A percentile compares a stretch with the other conserved stretches of the same genome.
Conservation (phyloP, 164 flowering plant genomes). For the Aristolochia contorta region DNA sequence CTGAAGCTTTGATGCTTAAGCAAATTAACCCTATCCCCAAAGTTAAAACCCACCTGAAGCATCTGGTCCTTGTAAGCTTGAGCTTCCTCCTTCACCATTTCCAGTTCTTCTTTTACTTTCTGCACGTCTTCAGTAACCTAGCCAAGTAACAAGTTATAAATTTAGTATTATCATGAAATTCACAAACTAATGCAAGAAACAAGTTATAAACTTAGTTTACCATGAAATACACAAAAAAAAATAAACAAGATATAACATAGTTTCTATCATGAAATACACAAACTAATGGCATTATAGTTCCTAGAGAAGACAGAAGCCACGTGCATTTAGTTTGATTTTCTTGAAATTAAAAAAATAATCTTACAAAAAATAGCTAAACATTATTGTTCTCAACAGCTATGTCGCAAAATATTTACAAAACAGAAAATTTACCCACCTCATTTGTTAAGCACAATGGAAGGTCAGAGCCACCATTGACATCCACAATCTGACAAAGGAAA, state of each 20-base stretch:
- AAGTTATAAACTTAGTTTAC: not conserved
- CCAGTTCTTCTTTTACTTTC: constrained; percentile 47
- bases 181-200: not conserved
- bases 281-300: not conserved
- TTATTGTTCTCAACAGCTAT: too few species aligned
- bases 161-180: not conserved
- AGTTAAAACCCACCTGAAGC: constrained; percentile 51
- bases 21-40: not conserved
- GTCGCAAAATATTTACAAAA: too few species aligned
- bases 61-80: constrained; percentile 70
- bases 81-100: constrained; percentile 52
- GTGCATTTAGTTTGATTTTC: too few species aligned
- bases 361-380: too few species aligned
- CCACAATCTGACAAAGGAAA: not conserved
- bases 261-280: not conserved
- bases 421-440: too few species aligned
- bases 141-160: not conserved
- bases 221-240: too few species aligned
- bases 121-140: constrained; percentile 30
- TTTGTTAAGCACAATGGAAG: too few species aligned
- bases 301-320: too few species aligned
- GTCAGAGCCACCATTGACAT: not conserved
- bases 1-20: not conserved
- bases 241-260: not conserved
- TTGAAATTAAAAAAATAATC: too few species aligned